Evolutionary conservation across 2,329 filamentous ascomycete species (phyloP).

Genomic region (Stagonosporopsis cucurbitacearum): DNA sequence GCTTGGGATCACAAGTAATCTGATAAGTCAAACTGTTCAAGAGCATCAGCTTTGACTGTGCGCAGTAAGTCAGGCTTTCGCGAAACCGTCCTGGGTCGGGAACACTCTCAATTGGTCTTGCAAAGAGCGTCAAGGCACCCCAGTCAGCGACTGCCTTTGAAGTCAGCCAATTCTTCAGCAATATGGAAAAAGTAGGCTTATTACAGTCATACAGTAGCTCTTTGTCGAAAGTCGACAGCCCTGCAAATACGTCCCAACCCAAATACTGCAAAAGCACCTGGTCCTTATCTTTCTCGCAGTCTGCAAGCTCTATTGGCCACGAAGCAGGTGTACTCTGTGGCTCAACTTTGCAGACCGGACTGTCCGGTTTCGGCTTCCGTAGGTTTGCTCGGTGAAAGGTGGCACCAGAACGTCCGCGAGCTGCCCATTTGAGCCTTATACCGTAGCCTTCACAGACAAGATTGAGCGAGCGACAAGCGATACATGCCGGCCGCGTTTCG

Average conservation of each 20-base stretch:
- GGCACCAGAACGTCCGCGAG: constrained; percentile 4
- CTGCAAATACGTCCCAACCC: background rate
- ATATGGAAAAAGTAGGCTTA: background rate
- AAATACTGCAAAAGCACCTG: constrained; percentile 9
- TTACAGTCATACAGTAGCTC: constrained; percentile 17
- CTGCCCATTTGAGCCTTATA: constrained; percentile 9
- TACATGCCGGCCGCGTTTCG: constrained; percentile 5
- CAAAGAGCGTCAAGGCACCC: constrained; percentile 13
- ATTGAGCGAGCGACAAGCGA: constrained; percentile 2
- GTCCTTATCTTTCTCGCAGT: background rate
- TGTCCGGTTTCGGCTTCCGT: constrained; percentile 4
- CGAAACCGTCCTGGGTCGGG: constrained; percentile 8
- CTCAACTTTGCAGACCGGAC: background rate
- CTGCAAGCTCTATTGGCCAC: background rate
- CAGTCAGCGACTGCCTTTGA: constrained; percentile 10
- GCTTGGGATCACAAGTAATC: constrained; percentile 12
- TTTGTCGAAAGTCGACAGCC: constrained; percentile 7
- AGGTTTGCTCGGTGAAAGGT: constrained; percentile 3
- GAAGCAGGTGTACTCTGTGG: background rate
- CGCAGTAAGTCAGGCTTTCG: constrained; percentile 8
- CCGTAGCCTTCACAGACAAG: constrained; percentile 17
- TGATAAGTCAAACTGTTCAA: constrained; percentile 17
- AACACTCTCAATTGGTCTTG: constrained; percentile 2
- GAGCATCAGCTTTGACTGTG: constrained; percentile 10
- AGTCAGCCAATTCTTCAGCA: background rate